Percentiles rank a stretch among this genome's conserved stretches.
These are phyloP conservation scores for Penicillium pulvis DNA, from an alignment of 495 filamentous ascomycete species.

Conservation along the genomic window DNA sequence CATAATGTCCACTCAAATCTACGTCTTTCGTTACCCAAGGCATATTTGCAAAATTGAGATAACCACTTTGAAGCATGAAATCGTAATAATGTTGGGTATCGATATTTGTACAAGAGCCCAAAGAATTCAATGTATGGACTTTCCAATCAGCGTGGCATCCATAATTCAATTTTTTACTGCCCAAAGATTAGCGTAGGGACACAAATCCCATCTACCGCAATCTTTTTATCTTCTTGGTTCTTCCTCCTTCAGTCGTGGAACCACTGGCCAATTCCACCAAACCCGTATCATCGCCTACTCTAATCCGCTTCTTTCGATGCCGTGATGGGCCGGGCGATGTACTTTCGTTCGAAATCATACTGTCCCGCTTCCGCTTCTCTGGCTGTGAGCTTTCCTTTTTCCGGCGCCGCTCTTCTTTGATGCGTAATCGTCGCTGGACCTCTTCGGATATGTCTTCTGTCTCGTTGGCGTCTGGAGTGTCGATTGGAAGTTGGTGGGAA, in stretches of 20 bases:
- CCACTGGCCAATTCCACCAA: not conserved
- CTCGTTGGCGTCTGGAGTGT: slow-evolving; percentile 30
- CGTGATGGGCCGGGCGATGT: slow-evolving; percentile 12
- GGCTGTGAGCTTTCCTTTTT: slow-evolving; percentile 31
- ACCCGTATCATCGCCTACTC: slow-evolving; percentile 1
- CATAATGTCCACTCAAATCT: no score
- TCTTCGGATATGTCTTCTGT: slow-evolving; percentile 52
- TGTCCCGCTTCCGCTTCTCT: slow-evolving; percentile 44
- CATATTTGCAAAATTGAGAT: no score
- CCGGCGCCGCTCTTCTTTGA: slow-evolving; percentile 40
- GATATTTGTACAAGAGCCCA: not conserved
- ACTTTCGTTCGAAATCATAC: slow-evolving; percentile 36
- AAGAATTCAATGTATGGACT: not conserved
- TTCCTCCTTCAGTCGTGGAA: not conserved
- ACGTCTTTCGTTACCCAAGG: no score
- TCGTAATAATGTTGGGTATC: not conserved
- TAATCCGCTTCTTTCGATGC: slow-evolving; percentile 31
- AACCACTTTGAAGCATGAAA: not conserved
- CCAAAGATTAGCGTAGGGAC: not conserved
- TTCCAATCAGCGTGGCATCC: not conserved
- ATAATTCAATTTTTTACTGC: not conserved
- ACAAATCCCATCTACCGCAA: not conserved
- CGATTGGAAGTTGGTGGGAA: slow-evolving; percentile 19
- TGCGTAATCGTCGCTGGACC: slow-evolving; percentile 42
- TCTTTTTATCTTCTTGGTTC: not conserved